These are phyloP conservation scores for Fusarium sp. DNA, from an alignment of 2,329 filamentous ascomycete species.

Conservation along the genomic window DNA sequence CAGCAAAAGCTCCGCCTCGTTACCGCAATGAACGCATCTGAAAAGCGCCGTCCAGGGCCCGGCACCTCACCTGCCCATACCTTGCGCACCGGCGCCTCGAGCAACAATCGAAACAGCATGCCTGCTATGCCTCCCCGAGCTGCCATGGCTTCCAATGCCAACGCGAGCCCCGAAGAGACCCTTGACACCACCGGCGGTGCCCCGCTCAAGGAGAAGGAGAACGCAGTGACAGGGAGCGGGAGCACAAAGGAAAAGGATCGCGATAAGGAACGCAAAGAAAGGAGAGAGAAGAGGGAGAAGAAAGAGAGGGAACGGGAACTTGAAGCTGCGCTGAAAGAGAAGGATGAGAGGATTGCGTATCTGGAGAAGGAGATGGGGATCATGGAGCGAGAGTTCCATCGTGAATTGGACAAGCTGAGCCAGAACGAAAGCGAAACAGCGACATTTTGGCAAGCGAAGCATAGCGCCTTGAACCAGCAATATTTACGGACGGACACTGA, in stretches of 20 bases:
- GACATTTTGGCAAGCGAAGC: constrained; percentile 67
- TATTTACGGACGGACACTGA: constrained; percentile 63
- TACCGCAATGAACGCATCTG: constrained; percentile 52
- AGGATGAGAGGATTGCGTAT: constrained; percentile 62
- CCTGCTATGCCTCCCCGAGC: constrained; percentile 46
- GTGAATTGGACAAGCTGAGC: constrained; percentile 62
- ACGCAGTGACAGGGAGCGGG: constrained; percentile 46
- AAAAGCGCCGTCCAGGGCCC: constrained; percentile 55
- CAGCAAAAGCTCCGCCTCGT: constrained; percentile 14
- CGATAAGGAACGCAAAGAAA: constrained; percentile 42
- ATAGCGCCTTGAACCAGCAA: constrained; percentile 62
- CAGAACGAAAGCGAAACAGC: constrained; percentile 65
- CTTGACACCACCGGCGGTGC: constrained; percentile 42
- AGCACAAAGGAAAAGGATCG: constrained; percentile 46
- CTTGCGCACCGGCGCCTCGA: constrained; percentile 40
- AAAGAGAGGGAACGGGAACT: constrained; percentile 41
- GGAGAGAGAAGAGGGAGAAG: constrained; percentile 39
- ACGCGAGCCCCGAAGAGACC: constrained; percentile 39
- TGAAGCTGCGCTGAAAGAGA: constrained; percentile 52
- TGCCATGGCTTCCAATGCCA: constrained; percentile 39
- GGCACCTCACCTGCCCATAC: constrained; percentile 39
- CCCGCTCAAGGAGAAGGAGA: constrained; percentile 43
- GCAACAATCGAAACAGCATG: constrained; percentile 44
- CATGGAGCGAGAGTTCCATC: constrained; percentile 64
- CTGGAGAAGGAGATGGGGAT: constrained; percentile 62